Percentiles rank a stretch among this genome's conserved stretches.
phyloP scores from a whole-genome alignment of 106 monocot species.

The Dactylorhiza incarnata region DNA sequence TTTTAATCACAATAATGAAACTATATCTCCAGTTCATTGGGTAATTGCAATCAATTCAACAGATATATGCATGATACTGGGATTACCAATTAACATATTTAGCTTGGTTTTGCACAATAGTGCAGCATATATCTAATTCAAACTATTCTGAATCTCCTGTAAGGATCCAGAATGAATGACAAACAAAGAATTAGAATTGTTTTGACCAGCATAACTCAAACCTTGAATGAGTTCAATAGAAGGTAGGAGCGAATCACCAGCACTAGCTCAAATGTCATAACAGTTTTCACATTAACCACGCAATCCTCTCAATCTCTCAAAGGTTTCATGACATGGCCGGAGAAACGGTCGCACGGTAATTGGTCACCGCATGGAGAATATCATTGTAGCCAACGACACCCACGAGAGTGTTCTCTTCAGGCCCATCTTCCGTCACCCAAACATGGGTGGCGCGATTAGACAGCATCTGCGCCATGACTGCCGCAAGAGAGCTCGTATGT shows the following conservation, averaged over 20 bases:
- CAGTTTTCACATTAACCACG: too few relatives aligned
- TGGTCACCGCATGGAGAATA: slow-evolving; percentile 74
- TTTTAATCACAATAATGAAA: too few relatives aligned
- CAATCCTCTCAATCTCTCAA: not conserved
- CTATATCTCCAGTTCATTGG: too few relatives aligned
- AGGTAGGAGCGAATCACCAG: too few relatives aligned
- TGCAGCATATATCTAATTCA: too few relatives aligned
- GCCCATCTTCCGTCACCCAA: slow-evolving; percentile 71
- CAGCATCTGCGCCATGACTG: slow-evolving; percentile 97
- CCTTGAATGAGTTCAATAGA: too few relatives aligned
- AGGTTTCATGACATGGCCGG: not conserved
- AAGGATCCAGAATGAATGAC: not conserved
- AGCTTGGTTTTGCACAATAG: too few relatives aligned
- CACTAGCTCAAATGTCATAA: too few relatives aligned
- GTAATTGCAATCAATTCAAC: too few relatives aligned
- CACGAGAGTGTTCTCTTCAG: slow-evolving; percentile 40
- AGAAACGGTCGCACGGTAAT: slow-evolving; percentile 16
- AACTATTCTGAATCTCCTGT: not conserved
- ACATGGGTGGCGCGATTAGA: slow-evolving; percentile 90
- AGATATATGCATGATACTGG: too few relatives aligned
- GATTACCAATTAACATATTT: too few relatives aligned
- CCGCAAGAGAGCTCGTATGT: slow-evolving; percentile 66
- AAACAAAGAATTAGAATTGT: not conserved
- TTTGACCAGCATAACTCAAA: too few relatives aligned
- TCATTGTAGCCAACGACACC: slow-evolving; percentile 71